Base-by-base conservation (phyloP, 2,329 filamentous ascomycete genomes). In the Grosmannia penicillata region DNA sequence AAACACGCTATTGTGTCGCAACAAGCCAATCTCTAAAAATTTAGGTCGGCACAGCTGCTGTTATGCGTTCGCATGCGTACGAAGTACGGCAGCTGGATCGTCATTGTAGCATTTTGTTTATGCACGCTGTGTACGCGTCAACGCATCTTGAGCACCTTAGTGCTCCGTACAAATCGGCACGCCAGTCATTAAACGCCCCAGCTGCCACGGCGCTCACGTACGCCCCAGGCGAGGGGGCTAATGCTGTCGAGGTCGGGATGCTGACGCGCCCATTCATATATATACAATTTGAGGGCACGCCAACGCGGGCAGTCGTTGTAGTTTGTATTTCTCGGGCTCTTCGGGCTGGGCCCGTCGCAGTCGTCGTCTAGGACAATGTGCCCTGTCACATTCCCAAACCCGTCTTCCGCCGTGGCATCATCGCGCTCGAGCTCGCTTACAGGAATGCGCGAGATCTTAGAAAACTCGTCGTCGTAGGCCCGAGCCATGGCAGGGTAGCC, bases 401-500 rank as follows among this genome's bases (percentile, higher is more conserved):
- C 43, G 37, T 50, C 71, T 65, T 35, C 70, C 63, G 42, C 68
- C 58, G 35, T 46, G 26, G 73, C 62, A 53, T 95, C 87, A 51
- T 89, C 78, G 36, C 68, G 66, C 45, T 78, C 65, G 33, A 96
- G 67, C 39, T 87, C 79, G 3, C 68, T 63, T 8, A 89, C 53
- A 1, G 72, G 54, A 7, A 93, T 75, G 9, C 70, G 67, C 24
- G 78, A 82, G 40, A 95, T 93, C 53, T 82, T 84, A 48, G 78
- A 75, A 17, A 96, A 66, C 61, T 96, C 89, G 10, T 78, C 71
- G 52, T 96, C 89, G 52, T 83, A 96, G 27, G 74, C 70, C 18
- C 80, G 75, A 10, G 87, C 89, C 51, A 86, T 75, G 25, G 83
- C 78, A 4, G 89, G 87, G 56, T 95, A 95, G 6, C 89, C 89